These are phyloP conservation scores for Aspergillus texensis DNA, from an alignment of 2,329 filamentous ascomycete species.

Conservation along the genomic window DNA sequence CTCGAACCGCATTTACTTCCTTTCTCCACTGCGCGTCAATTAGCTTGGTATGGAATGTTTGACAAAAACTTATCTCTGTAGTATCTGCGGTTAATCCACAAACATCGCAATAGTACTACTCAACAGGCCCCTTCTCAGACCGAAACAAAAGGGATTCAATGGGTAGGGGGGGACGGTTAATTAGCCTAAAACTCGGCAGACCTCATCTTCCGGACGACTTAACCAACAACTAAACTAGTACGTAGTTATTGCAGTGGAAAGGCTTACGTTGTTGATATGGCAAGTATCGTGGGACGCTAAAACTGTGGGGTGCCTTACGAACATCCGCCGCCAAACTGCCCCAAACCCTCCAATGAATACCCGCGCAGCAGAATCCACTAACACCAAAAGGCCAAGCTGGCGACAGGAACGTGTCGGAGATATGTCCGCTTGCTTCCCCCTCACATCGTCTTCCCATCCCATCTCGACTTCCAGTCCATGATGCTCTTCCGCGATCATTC, in stretches of 20 bases:
- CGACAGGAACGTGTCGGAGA: slow-evolving; percentile 20
- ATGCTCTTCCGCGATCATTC: slow-evolving; percentile 16
- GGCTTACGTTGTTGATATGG: slow-evolving; percentile 1
- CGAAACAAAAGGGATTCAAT: too few relatives aligned
- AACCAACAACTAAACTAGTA: not conserved
- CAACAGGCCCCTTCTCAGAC: too few relatives aligned
- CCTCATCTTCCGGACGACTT: not conserved
- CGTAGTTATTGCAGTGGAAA: not conserved
- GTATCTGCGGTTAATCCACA: not conserved
- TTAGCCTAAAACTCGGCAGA: not conserved
- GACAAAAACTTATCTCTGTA: not conserved
- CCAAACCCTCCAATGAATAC: not conserved
- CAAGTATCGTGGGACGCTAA: not conserved
- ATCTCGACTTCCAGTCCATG: slow-evolving; percentile 6
- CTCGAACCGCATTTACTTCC: not conserved
- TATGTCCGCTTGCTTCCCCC: slow-evolving; percentile 9
- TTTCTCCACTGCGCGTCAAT: not conserved
- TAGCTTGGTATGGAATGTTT: not conserved
- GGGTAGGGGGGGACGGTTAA: not conserved
- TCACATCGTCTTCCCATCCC: slow-evolving; percentile 4
- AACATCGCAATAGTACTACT: not conserved
- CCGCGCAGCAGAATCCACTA: slow-evolving; percentile 5
- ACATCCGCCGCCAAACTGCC: not conserved
- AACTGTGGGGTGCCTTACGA: slow-evolving; percentile 5
- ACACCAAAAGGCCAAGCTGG: slow-evolving; percentile 26